Base-by-base conservation (phyloP, 176 grass and related monocot genomes). In the Zoysia japonica region DNA sequence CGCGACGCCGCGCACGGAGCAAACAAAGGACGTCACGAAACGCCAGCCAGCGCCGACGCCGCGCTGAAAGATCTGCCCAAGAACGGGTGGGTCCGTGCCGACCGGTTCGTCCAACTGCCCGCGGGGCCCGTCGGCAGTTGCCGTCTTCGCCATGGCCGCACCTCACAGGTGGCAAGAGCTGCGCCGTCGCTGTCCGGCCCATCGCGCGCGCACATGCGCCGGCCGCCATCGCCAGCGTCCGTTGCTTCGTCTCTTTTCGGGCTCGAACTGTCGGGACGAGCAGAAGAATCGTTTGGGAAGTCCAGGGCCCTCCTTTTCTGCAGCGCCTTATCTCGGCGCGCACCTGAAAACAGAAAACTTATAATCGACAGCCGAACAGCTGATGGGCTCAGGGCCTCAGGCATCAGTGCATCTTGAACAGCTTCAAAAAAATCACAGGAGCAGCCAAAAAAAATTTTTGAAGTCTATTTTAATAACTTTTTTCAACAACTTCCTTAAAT, bases 81-180 rank as follows among this genome's bases (percentile, higher is more conserved):
- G 73, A 28, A 19, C 82, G 67, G 67, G 17, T 36, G 80, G 65
- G 44, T 45, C 5, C 17, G 55, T 37, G 12, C n/a, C 62, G 11
- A 1, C 6, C 5, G 5, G 55, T 35, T 61, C 41, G 41, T 11
- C 40, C 71, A 56, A 40, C 39, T 16, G 42, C 65, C 6, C 13
- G 51, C 70, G 2, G 54, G 72, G 41, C 55, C 55, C 41, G 41
- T 57, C 50, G 70, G 62, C 61, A 12, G 71, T 17, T 50, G 77
- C 71, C 15, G 43, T 65, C 55, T 47, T 40, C 57, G 73, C 47
- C 7, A 62, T 74, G 80, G 75, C 63, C 46, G 54, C 75, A 68
- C 63, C 86, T 80, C 86, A 84, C 86, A 84, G 80, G 86, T 66
- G 15, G 17, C 44, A 67, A 42, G 55, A 74, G 74, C 82, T 28